Evolutionary conservation across 768 basidiomycete species (phyloP).

Genomic region (Tremella fuciformis): DNA sequence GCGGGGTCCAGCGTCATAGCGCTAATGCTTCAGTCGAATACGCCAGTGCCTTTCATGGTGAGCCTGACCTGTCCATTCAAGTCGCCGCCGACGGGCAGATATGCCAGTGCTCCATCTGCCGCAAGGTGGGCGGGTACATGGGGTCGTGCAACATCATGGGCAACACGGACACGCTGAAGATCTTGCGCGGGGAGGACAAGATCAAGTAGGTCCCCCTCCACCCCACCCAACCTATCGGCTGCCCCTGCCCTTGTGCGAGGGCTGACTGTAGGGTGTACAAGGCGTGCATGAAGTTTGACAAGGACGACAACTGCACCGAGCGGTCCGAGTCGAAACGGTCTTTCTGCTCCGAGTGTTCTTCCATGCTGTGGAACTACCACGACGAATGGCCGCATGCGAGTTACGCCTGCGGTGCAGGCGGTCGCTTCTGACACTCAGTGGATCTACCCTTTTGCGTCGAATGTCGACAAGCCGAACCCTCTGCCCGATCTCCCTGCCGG

Average conservation of each 20-base stretch:
- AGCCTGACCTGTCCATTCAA: conserved; percentile 5
- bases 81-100: conserved; percentile 14
- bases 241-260: not conserved
- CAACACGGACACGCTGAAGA: conserved; percentile 42
- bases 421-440: conserved; percentile 29
- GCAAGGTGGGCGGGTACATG: conserved; percentile 52
- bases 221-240: not conserved
- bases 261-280: conserved; percentile 30
- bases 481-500: conserved; percentile 41
- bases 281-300: conserved; percentile 35
- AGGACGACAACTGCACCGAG: conserved; percentile 40
- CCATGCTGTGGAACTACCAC: conserved; percentile 51
- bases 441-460: conserved; percentile 51
- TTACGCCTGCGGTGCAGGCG: conserved; percentile 3
- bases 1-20: not conserved
- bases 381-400: conserved; percentile 46
- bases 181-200: conserved; percentile 45
- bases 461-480: conserved; percentile 46
- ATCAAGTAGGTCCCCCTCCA: conserved; percentile 39
- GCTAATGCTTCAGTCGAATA: conserved; percentile 35
- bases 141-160: conserved; percentile 52
- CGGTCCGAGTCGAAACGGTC: conserved; percentile 31
- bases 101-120: conserved; percentile 50
- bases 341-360: conserved; percentile 47
- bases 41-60: conserved; percentile 48